A percentile compares a stretch with the other conserved stretches of the same genome.
Conservation (phyloP, 345 rosid species). For the Salix brachista region DNA sequence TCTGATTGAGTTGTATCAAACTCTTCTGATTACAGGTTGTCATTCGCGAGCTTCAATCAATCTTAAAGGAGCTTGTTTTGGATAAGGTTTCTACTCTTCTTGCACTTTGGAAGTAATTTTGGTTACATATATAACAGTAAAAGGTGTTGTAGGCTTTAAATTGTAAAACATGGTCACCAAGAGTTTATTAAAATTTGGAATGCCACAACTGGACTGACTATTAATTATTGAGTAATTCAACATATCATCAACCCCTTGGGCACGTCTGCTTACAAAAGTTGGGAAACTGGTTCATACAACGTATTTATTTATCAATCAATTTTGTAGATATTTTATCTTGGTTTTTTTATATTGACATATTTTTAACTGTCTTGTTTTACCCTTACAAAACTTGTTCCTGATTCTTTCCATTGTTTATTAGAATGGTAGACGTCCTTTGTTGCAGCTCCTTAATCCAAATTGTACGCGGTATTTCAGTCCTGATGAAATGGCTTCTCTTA, state of each 20-base stretch:
- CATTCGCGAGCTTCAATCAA: slow-evolving; percentile 64
- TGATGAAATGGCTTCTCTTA: slow-evolving; percentile 67
- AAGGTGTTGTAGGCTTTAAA: too few species aligned
- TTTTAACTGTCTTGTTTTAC: neutral
- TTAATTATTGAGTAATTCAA: neutral
- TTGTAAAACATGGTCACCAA: neutral
- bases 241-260: neutral
- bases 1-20: slow-evolving; percentile 14
- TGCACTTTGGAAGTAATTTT: neutral
- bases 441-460: slow-evolving; percentile 83
- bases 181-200: neutral
- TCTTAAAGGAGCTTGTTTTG: slow-evolving; percentile 58
- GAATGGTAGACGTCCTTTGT: slow-evolving; percentile 70
- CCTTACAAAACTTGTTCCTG: neutral
- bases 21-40: slow-evolving; percentile 48
- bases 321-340: neutral
- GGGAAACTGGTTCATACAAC: neutral
- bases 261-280: neutral
- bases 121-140: neutral
- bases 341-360: neutral
- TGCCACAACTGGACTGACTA: neutral
- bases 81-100: slow-evolving; percentile 60
- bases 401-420: slow-evolving; percentile 26
- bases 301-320: neutral
- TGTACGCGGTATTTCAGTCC: slow-evolving; percentile 69